Percentiles rank a stretch among this genome's conserved stretches.
Conservation (phyloP, 129 eudicot genomes). For the Calendula officinalis region DNA sequence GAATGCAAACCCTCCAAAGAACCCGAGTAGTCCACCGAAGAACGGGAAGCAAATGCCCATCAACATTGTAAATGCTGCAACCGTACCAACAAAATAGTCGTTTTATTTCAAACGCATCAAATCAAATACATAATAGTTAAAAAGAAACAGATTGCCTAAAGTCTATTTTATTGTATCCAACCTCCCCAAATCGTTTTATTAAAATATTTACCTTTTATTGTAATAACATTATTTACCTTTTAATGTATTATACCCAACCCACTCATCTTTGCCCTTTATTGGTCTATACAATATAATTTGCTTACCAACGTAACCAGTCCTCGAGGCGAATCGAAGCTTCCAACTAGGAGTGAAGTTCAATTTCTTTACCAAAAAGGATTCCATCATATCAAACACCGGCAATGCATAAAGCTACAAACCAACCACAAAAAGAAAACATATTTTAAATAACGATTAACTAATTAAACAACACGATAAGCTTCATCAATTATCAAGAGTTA, state of each 20-base stretch:
- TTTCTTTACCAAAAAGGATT: conserved; percentile 67
- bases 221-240: no score
- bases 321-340: conserved; percentile 49
- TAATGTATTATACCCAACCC: not conserved
- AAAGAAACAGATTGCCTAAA: no score
- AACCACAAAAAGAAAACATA: not conserved
- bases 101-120: not conserved
- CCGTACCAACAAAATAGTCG: not conserved
- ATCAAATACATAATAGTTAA: not conserved
- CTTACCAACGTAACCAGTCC: conserved; percentile 69
- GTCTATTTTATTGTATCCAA: no score
- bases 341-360: conserved; percentile 51
- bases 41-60: conserved; percentile 59
- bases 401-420: conserved; percentile 58
- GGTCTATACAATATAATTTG: conserved; percentile 8
- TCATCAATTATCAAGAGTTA: no score
- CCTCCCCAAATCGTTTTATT: not conserved
- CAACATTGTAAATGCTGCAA: conserved; percentile 67
- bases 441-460: not conserved
- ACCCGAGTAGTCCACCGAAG: conserved; percentile 65
- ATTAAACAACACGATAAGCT: not conserved
- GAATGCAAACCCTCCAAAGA: conserved; percentile 74
- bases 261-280: not conserved
- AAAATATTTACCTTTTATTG: no score
- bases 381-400: conserved; percentile 85